A percentile compares a stretch with the other conserved stretches of the same genome.
Conservation (phyloP, 2,329 filamentous ascomycete species). For the Amylocarpus encephaloides region DNA sequence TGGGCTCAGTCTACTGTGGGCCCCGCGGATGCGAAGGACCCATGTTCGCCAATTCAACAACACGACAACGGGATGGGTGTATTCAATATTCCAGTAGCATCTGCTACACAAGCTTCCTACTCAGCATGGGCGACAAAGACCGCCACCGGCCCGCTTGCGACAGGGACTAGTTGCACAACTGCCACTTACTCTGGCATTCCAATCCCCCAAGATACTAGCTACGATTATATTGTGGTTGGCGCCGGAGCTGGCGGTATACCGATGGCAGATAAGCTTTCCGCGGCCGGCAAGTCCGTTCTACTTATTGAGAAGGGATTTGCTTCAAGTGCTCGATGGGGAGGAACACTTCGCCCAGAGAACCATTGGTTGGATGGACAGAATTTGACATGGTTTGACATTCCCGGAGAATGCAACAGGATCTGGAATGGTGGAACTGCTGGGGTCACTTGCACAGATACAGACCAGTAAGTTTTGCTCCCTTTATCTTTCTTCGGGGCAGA, state of each 20-base stretch:
- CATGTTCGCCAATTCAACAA: slow-evolving; percentile 42
- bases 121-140: slow-evolving; percentile 29
- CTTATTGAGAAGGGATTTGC: slow-evolving; percentile 55
- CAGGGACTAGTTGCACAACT: slow-evolving; percentile 35
- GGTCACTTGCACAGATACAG: slow-evolving; percentile 62
- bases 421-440: slow-evolving; percentile 28
- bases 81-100: slow-evolving; percentile 41
- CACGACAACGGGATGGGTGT: slow-evolving; percentile 51
- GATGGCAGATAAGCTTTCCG: slow-evolving; percentile 52
- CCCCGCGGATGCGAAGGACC: slow-evolving; percentile 37
- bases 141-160: slow-evolving; percentile 15
- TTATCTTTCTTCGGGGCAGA: slow-evolving; percentile 24
- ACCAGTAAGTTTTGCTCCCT: slow-evolving; percentile 31
- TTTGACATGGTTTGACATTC: slow-evolving; percentile 65
- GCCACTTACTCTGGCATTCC: slow-evolving; percentile 42
- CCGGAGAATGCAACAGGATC: slow-evolving; percentile 65
- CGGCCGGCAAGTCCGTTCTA: slow-evolving; percentile 58
- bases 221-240: slow-evolving; percentile 50
- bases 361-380: slow-evolving; percentile 56
- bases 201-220: slow-evolving; percentile 40
- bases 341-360: slow-evolving; percentile 35
- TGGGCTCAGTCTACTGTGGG: slow-evolving; percentile 45
- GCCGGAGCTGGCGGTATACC: slow-evolving; percentile 47
- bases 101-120: slow-evolving; percentile 37
- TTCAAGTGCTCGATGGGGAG: slow-evolving; percentile 59